Evolutionary conservation across 768 basidiomycete genomes (phyloP), one percentile per base, ranked within the genome.

Genomic region (Lanmaoa rubissima): DNA sequence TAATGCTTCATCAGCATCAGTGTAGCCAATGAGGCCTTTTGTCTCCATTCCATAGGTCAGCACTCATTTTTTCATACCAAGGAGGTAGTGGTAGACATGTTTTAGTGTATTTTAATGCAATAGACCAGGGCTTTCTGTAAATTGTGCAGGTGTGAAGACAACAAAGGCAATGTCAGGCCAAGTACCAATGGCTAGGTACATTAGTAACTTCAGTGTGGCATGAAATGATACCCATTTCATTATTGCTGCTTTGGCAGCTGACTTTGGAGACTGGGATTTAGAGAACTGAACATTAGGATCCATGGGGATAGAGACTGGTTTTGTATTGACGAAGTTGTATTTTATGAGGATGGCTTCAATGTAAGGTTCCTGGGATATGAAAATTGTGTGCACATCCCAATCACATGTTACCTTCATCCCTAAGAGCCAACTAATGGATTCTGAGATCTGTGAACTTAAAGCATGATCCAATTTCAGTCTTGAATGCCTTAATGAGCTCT

Each of bases 381-480:
- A 36, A 0, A 59, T 53, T 1, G 54, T 61, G 7, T 8, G 28
- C 2, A 38, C 26, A 2, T 53, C 41, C 9, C 21, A 17, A 39
- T 62, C 24, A 0, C 14, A 4, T 0, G 24, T 58, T 0, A 63
- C 57, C n/a, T 61, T 53, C 53, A 63, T 58, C 1, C 57, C 28
- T 0, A 64, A 44, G 0, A 64, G 42, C 63, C 58, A 62, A 26
- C 45, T 57, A 17, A 64, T 62, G 0, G 46, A 47, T n/a, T 5
- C 49, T 19, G 0, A 50, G 26, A 16, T 58, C n/a, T 1, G 53
- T 36, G 35, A 59, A 54, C 35, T 55, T 55, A 32, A 51, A 59
- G 0, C 11, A n/a, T 0, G 4, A 38, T 0, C 51, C 31, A 1
- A 61, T 58, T 14, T 63, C 34, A 0, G 1, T 19, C 8, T 61